These are phyloP conservation scores for Lactarius evosmus DNA, from an alignment of 768 basidiomycete genomes.

Conservation along the genomic window DNA sequence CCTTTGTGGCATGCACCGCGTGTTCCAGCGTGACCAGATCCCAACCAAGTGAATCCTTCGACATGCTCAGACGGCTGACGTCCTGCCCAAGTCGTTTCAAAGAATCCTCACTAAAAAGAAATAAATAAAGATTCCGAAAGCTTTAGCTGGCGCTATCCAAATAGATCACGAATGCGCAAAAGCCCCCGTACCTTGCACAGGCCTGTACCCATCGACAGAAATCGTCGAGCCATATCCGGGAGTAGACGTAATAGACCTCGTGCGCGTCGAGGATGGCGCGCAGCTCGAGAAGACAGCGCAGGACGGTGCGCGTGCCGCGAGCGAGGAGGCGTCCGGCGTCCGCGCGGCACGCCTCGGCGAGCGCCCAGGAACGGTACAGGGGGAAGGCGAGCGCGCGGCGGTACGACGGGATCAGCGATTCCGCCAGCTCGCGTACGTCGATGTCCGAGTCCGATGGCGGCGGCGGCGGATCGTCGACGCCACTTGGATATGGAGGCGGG, in stretches of 20 bases:
- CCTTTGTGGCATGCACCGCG: slow-evolving; percentile 41
- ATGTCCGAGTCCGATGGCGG: slow-evolving; percentile 29
- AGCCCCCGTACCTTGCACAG: slow-evolving; percentile 57
- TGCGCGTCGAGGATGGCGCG: slow-evolving; percentile 75
- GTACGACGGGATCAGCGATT: slow-evolving; percentile 60
- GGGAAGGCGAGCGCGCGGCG: slow-evolving; percentile 75
- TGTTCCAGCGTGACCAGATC: slow-evolving; percentile 64
- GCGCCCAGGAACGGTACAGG: slow-evolving; percentile 70
- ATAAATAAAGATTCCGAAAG: not conserved
- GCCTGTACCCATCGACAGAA: slow-evolving; percentile 79
- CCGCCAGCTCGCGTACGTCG: slow-evolving; percentile 45
- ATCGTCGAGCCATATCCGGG: slow-evolving; percentile 83
- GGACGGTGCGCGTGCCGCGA: slow-evolving; percentile 58
- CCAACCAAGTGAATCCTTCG: slow-evolving; percentile 65
- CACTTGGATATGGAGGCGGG: slow-evolving; percentile 48
- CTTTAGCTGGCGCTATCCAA: not conserved
- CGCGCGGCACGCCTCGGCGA: slow-evolving; percentile 63
- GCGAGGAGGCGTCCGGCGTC: slow-evolving; percentile 60
- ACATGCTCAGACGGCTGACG: slow-evolving; percentile 42
- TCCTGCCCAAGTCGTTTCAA: slow-evolving; percentile 46
- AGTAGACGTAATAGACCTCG: slow-evolving; percentile 86
- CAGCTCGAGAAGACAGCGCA: slow-evolving; percentile 67
- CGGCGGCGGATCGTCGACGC: not conserved
- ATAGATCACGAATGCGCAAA: not conserved
- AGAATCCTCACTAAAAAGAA: slow-evolving; percentile 49